Conservation (phyloP, 2,329 filamentous ascomycete genomes). For the Cladosporium sp. region DNA sequence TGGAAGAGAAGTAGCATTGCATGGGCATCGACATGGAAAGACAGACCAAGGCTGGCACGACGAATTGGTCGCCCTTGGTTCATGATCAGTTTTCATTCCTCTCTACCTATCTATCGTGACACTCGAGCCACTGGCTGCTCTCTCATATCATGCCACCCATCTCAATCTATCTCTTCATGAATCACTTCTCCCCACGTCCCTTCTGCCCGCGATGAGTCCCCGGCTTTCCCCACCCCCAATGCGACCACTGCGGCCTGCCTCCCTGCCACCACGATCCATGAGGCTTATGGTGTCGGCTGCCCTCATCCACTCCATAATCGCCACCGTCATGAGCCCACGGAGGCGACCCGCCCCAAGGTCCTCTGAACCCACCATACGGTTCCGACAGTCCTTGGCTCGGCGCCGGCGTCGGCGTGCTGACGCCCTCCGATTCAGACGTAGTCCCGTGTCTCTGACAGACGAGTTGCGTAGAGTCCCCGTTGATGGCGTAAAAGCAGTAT, state of each 20-base stretch:
- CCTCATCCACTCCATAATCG: not conserved
- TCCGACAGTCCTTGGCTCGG: not conserved
- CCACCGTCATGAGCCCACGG: not conserved
- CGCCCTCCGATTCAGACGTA: not conserved
- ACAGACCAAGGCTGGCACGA: no score
- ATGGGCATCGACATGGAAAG: no score
- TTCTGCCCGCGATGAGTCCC: not conserved
- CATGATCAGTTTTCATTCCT: not conserved
- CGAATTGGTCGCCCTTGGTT: no score
- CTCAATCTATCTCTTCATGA: not conserved
- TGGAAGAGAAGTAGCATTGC: no score
- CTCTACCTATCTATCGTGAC: not conserved
- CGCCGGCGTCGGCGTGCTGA: not conserved
- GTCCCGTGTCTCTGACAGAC: not conserved
- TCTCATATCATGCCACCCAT: not conserved
- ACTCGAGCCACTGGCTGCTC: not conserved
- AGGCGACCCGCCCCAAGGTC: not conserved
- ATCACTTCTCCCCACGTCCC: not conserved
- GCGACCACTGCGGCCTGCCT: constrained; percentile 5
- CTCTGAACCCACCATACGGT: not conserved
- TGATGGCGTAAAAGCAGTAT: not conserved
- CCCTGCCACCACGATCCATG: not conserved
- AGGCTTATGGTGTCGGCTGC: not conserved
- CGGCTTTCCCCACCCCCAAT: constrained; percentile 9
- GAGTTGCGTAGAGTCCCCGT: not conserved